Conservation (phyloP, 169 alveolate genomes). For the Cryptosporidium xiaoi region DNA sequence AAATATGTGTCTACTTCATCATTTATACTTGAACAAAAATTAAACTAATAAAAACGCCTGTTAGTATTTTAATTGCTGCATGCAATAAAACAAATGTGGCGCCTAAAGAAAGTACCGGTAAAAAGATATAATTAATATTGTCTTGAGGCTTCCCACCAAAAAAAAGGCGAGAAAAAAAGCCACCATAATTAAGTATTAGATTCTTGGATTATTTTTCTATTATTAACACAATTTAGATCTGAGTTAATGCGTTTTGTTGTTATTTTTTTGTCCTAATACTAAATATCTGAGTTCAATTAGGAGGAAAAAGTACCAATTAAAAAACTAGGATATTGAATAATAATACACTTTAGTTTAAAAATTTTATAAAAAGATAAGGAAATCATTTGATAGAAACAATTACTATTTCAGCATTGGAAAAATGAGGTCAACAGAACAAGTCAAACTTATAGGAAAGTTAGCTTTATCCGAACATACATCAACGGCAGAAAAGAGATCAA, state of each 20-base stretch:
- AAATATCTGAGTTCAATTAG: too few species aligned
- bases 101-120: conserved; percentile 17
- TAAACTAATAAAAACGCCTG: too few species aligned
- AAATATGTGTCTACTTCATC: too few species aligned
- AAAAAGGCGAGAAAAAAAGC: not conserved
- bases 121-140: conserved; percentile 5
- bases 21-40: too few species aligned
- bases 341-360: too few species aligned
- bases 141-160: conserved; percentile 68
- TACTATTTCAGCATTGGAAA: conserved; percentile 30
- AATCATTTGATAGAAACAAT: conserved; percentile 25
- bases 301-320: not conserved
- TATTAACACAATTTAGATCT: too few species aligned
- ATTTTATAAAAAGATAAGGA: conserved; percentile 2
- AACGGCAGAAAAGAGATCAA: conserved; percentile 69
- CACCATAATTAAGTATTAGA: not conserved
- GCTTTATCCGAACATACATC: conserved; percentile 74
- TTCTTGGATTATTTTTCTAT: not conserved
- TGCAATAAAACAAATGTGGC: conserved; percentile 5
- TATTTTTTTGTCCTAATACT: too few species aligned
- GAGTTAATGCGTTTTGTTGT: too few species aligned
- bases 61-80: too few species aligned
- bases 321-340: too few species aligned
- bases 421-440: conserved; percentile 74
- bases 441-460: conserved; percentile 70